Conservation (phyloP, 2,329 filamentous ascomycete genomes). For the Bisporella sp. region DNA sequence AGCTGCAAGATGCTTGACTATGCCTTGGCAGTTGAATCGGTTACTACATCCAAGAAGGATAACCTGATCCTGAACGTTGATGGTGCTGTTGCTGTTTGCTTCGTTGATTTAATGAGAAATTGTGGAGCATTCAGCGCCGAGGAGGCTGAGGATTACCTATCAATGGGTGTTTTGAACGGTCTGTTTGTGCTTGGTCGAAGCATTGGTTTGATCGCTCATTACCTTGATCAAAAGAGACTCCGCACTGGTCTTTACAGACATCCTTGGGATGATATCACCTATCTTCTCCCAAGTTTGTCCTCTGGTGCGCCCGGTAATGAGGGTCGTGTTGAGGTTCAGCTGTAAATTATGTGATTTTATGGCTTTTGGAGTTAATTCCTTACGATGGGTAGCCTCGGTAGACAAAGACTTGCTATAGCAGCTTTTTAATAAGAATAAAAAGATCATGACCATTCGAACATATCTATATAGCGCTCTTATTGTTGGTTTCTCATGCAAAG, state of each 20-base stretch:
- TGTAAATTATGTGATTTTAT: constrained; percentile 32
- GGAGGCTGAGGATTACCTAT: constrained; percentile 97
- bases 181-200: constrained; percentile 95
- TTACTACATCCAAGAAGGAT: constrained; percentile 99
- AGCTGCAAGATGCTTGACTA: constrained; percentile 98
- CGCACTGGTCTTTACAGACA: constrained; percentile 97
- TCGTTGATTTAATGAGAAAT: constrained; percentile 95
- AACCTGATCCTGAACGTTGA: constrained; percentile 99
- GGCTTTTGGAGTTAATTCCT: constrained; percentile 13
- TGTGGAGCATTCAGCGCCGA: constrained; percentile 93
- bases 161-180: constrained; percentile 99
- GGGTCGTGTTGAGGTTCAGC: constrained; percentile 83
- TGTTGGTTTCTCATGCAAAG: no score
- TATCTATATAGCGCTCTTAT: no score
- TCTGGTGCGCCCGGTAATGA: constrained; percentile 66
- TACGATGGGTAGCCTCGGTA: constrained; percentile 14
- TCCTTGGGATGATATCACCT: constrained; percentile 98
- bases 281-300: constrained; percentile 78
- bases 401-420: constrained; percentile 16
- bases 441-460: no score
- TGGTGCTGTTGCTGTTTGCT: constrained; percentile 96
- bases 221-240: constrained; percentile 98
- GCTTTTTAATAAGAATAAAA: constrained; percentile 8
- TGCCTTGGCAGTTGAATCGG: constrained; percentile 92
- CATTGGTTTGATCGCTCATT: constrained; percentile 99